Conservation (phyloP, 768 basidiomycete genomes). For the Melanogaster broomeanus region DNA sequence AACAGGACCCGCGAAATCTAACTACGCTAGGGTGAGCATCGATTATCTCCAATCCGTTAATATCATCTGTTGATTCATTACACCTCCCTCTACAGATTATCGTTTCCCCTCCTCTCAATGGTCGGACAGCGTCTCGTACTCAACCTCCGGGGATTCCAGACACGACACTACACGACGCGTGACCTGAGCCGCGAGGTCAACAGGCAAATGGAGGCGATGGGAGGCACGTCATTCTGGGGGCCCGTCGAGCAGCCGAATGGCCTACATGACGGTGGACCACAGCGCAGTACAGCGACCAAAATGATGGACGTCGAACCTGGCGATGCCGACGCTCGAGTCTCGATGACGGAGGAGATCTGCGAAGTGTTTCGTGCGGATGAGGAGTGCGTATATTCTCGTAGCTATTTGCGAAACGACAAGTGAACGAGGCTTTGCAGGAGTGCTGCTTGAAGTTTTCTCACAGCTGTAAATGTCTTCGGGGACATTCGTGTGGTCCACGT, state of each 20-base stretch:
- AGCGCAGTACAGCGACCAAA: background rate
- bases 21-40: slow-evolving; percentile 6
- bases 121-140: slow-evolving; percentile 26
- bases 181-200: slow-evolving; percentile 21
- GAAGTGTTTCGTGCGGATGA: background rate
- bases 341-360: background rate
- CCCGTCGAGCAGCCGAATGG: background rate
- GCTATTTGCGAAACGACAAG: no score
- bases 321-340: no score
- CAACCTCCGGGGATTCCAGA: slow-evolving; percentile 16
- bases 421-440: no score
- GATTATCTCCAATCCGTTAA: background rate
- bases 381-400: background rate
- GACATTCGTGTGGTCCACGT: no score
- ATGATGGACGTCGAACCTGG: background rate
- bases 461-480: no score
- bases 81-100: slow-evolving; percentile 6
- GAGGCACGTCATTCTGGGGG: background rate
- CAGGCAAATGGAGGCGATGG: slow-evolving; percentile 14
- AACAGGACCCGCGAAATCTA: slow-evolving; percentile 12
- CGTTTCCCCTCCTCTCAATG: slow-evolving; percentile 12
- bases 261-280: background rate
- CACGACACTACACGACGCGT: slow-evolving; percentile 1
- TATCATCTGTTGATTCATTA: background rate
- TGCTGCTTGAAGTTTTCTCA: no score